phyloP scores from a whole-genome alignment of 2,329 filamentous ascomycete genomes.

The Lizonia empirigonia region DNA sequence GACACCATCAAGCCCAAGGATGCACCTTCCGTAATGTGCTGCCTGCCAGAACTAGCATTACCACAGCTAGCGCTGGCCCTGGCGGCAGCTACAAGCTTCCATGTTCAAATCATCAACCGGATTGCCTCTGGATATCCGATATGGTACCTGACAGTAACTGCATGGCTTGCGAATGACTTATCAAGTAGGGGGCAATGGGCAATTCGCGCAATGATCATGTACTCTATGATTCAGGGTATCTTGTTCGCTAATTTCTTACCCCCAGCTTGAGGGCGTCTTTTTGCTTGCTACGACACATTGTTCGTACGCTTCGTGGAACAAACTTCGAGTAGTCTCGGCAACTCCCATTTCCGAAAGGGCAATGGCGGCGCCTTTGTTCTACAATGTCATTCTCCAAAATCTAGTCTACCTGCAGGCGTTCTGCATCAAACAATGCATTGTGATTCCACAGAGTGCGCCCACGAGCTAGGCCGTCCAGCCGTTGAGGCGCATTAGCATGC shows the following conservation, averaged over 20 bases:
- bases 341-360: neutral
- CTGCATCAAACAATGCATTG: neutral
- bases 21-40: constrained; percentile 10
- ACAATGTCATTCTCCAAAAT: neutral
- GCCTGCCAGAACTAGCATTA: constrained; percentile 62
- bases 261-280: constrained; percentile 61
- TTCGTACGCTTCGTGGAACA: neutral
- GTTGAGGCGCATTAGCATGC: neutral
- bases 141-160: constrained; percentile 84
- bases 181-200: constrained; percentile 20
- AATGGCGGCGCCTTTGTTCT: neutral
- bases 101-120: constrained; percentile 92
- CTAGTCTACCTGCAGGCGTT: neutral
- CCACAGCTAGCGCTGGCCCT: constrained; percentile 74
- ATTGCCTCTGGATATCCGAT: constrained; percentile 86
- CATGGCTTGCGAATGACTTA: constrained; percentile 23
- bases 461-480: neutral
- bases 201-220: constrained; percentile 69
- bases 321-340: neutral
- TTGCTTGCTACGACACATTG: too few species aligned
- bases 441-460: neutral
- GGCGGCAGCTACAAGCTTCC: constrained; percentile 78
- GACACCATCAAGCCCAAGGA: constrained; percentile 14
- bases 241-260: constrained; percentile 91
- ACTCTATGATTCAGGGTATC: constrained; percentile 79